phyloP scores from a whole-genome alignment of 2,329 filamentous ascomycete genomes.

The Penicillium sp. region DNA sequence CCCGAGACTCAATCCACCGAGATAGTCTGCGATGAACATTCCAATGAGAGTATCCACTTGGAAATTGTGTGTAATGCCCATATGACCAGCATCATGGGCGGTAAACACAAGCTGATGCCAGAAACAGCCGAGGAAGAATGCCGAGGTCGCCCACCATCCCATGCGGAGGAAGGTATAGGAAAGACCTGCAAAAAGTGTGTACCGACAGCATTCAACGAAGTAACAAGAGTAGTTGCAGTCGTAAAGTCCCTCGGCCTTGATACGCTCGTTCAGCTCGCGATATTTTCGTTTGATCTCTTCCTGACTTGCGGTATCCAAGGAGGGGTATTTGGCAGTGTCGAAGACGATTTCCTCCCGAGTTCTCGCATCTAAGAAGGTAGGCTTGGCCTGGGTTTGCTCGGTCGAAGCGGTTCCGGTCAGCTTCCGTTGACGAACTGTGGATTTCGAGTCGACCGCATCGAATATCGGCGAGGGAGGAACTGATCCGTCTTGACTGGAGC shows the following conservation, averaged over 20 bases:
- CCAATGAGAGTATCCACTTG: slow-evolving; percentile 79
- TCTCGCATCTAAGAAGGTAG: slow-evolving; percentile 68
- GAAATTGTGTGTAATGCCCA: slow-evolving; percentile 94
- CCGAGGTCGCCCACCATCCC: slow-evolving; percentile 69
- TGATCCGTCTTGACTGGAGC: slow-evolving; percentile 57
- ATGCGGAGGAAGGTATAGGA: slow-evolving; percentile 61
- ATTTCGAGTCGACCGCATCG: slow-evolving; percentile 50
- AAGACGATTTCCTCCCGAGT: slow-evolving; percentile 73
- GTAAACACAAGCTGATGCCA: slow-evolving; percentile 97
- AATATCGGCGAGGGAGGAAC: slow-evolving; percentile 59
- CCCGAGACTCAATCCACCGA: slow-evolving; percentile 83
- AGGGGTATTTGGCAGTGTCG: slow-evolving; percentile 77
- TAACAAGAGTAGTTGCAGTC: slow-evolving; percentile 82
- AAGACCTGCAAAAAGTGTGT: slow-evolving; percentile 63
- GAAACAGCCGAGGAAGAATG: slow-evolving; percentile 72
- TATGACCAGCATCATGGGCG: slow-evolving; percentile 93
- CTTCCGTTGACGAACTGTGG: slow-evolving; percentile 39
- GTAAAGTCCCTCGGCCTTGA: slow-evolving; percentile 75
- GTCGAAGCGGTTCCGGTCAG: slow-evolving; percentile 30
- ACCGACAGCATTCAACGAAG: slow-evolving; percentile 70
- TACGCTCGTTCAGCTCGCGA: slow-evolving; percentile 68
- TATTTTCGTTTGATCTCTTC: slow-evolving; percentile 77
- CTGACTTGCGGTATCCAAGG: slow-evolving; percentile 72
- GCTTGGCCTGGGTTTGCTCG: slow-evolving; percentile 39
- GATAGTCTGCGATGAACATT: slow-evolving; percentile 84